Conservation (phyloP, 163 green algal species). For the Dunaliella salina region DNA sequence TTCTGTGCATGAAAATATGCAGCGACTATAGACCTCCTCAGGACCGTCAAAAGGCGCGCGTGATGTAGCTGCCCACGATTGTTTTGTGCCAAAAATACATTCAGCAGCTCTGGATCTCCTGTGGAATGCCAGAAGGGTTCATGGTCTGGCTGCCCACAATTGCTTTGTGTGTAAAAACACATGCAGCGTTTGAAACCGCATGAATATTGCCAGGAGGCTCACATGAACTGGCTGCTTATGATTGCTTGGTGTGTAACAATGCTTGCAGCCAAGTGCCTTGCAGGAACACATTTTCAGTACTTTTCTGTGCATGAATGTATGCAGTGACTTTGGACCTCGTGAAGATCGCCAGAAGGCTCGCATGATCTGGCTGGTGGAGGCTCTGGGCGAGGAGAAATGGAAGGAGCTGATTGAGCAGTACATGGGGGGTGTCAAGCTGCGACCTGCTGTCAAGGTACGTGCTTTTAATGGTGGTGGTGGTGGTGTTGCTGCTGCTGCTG, state of each 20-base stretch:
- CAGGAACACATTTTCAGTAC: neutral
- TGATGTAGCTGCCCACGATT: too few relatives aligned
- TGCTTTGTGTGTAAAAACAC: too few relatives aligned
- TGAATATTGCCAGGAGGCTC: too few relatives aligned
- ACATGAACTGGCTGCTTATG: too few relatives aligned
- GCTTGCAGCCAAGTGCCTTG: neutral
- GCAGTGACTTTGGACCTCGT: constrained; percentile 71
- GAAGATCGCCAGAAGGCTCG: constrained; percentile 86
- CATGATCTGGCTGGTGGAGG: constrained; percentile 95
- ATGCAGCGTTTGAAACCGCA: too few relatives aligned
- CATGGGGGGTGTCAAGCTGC: constrained; percentile 54
- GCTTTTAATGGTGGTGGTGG: neutral
- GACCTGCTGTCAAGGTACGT: constrained; percentile 42
- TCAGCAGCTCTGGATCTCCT: too few relatives aligned
- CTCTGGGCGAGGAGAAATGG: constrained; percentile 85
- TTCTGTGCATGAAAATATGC: neutral
- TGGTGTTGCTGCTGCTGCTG: too few relatives aligned
- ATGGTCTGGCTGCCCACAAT: too few relatives aligned
- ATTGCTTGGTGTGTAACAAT: neutral
- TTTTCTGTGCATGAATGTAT: neutral
- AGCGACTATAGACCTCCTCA: neutral
- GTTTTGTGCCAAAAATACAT: too few relatives aligned
- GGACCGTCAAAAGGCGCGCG: neutral
- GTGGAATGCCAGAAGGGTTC: too few relatives aligned
- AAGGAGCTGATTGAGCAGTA: constrained; percentile 54